Base-by-base conservation (phyloP, 768 basidiomycete species). In the Trametes cinnabarina region DNA sequence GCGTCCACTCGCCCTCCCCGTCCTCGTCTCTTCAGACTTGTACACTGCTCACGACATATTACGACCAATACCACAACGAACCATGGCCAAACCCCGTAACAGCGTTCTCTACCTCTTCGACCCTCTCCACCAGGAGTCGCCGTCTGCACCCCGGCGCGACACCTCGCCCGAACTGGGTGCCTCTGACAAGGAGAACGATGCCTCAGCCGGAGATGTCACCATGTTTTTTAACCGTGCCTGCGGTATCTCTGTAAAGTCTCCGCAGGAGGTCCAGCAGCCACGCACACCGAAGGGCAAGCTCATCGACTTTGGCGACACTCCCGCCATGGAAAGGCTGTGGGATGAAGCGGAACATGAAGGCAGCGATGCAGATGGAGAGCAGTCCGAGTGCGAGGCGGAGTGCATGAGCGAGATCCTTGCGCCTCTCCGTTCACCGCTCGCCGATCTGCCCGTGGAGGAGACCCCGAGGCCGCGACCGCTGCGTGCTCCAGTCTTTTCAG, bases 121-220 rank as follows among this genome's bases (percentile, higher is more conserved):
- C 55, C 71, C 72, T 0, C 68, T 73, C 26, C 60, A 56, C 1
- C 63, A 61, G 47, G 41, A 51, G 20, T 58, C 68, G 11, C 28
- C 60, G 19, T 17, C 4, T 20, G 2, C 71, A 6, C 69, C 72
- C 4, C 60, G 57, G 41, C 67, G 72, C 43, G 68, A 70, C 28
- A 59, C 61, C 17, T 68, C 70, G 2, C 67, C 69, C 28, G 70
- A 69, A 47, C 65, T 68, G 8, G 66, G 60, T 14, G 62, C 63
- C 11, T 71, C 71, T 10, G 72, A 73, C 69, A 72, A 68, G 63
- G 71, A 71, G 66, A 68, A 73, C 67, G 60, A 73, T 62, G 62
- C 34, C 23, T 60, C 64, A 11, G 59, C 64, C 3, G 66, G 68
- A 19, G 64, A 66, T 23, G 28, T 69, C 12, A 72, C 71, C n/a